Conservation (phyloP, 2,329 filamentous ascomycete genomes). For the Talaromyces amestolkiae region DNA sequence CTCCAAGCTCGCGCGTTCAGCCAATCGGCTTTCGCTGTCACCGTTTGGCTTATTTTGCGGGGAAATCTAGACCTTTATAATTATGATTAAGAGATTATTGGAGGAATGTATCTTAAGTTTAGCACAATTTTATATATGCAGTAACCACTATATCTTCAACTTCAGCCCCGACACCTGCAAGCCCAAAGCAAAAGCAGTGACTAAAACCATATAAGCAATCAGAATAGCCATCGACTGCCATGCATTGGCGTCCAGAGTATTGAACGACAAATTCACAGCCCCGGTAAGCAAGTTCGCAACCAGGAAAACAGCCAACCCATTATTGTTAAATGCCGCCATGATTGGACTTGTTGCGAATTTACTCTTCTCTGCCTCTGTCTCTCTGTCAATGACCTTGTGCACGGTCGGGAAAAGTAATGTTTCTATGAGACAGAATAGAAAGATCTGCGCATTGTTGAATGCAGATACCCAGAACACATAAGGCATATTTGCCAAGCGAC, state of each 20-base stretch:
- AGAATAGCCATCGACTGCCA: constrained; percentile 70
- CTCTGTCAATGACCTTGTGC: constrained; percentile 55
- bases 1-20: neutral
- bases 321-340: constrained; percentile 81
- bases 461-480: constrained; percentile 92
- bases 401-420: constrained; percentile 71
- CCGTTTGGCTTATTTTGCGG: neutral
- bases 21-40: constrained; percentile 2
- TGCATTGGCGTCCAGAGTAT: constrained; percentile 70
- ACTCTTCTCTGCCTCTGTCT: constrained; percentile 63
- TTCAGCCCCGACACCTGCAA: constrained; percentile 40
- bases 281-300: constrained; percentile 88
- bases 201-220: constrained; percentile 64
- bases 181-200: constrained; percentile 63
- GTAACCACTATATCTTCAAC: constrained; percentile 23
- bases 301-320: constrained; percentile 81
- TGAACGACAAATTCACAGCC: constrained; percentile 79
- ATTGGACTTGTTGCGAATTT: constrained; percentile 73
- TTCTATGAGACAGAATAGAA: constrained; percentile 76
- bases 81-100: too few relatives aligned
- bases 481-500: constrained; percentile 85
- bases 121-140: neutral
- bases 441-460: constrained; percentile 82
- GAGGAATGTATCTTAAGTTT: too few relatives aligned
- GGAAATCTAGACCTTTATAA: neutral